Conservation (phyloP, 164 flowering plant species). For the Annona squamosa region DNA sequence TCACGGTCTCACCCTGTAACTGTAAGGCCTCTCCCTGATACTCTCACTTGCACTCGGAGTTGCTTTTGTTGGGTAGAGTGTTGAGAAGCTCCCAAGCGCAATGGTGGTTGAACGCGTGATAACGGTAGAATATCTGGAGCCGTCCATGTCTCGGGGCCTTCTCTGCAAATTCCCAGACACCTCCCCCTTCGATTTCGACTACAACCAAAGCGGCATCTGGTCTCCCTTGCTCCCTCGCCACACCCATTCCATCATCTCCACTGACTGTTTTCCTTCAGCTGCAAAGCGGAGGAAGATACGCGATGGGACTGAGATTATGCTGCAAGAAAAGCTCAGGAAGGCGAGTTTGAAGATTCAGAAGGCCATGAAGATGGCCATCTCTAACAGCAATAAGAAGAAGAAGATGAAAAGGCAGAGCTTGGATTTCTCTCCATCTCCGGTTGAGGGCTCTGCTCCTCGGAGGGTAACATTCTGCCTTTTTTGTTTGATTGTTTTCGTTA, state of each 20-base stretch:
- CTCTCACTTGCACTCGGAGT: not conserved
- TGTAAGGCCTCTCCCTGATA: not conserved
- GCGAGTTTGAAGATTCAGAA: constrained; percentile 15
- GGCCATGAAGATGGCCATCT: constrained; percentile 7
- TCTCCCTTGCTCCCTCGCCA: constrained; percentile 59
- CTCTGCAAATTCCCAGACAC: constrained; percentile 75
- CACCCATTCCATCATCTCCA: not conserved
- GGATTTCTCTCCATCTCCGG: constrained; percentile 23
- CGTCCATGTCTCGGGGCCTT: constrained; percentile 52
- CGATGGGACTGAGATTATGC: constrained; percentile 2
- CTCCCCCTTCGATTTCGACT: constrained; percentile 75
- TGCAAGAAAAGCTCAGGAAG: constrained; percentile 16
- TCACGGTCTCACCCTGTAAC: not conserved
- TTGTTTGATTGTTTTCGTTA: not conserved
- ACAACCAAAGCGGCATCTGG: constrained; percentile 84
- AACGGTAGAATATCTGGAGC: constrained; percentile 54
- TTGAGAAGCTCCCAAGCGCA: not conserved
- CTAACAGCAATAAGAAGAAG: constrained; percentile 3
- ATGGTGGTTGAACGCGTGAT: constrained; percentile 16
- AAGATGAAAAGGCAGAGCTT: constrained; percentile 15
- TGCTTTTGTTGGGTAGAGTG: not conserved
- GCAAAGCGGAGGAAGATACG: constrained; percentile 17
- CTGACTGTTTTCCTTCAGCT: constrained; percentile 2
- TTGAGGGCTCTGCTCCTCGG: constrained; percentile 13
- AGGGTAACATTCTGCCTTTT: constrained; percentile 11